Percentiles rank a stretch among this genome's conserved stretches.
phyloP scores from a whole-genome alignment of 139 green algal genomes.

The Pycnococcus provasolii region DNA sequence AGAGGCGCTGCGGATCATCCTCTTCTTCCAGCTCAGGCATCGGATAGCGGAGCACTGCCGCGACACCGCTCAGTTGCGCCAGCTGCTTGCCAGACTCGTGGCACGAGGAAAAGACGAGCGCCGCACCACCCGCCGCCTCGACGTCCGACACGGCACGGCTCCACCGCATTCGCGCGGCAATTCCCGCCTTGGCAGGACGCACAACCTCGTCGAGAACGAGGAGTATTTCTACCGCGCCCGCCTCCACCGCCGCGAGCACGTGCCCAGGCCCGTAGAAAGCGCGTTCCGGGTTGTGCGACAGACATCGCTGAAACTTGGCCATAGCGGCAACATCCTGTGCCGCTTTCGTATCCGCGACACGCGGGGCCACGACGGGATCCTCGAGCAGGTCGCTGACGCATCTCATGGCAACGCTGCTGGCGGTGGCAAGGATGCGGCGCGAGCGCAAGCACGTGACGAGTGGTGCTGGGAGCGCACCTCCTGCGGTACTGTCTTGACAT shows the following conservation, averaged over 20 bases:
- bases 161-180: constrained; percentile 18
- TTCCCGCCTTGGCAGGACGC: constrained; percentile 38
- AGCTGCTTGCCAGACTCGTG: constrained; percentile 72
- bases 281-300: constrained; percentile 48
- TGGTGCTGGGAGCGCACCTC: too few species aligned
- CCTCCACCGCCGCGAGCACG: constrained; percentile 53
- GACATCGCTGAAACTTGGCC: constrained; percentile 73
- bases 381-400: constrained; percentile 3
- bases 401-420: too few species aligned
- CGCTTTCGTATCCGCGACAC: constrained; percentile 74
- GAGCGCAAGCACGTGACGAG: too few species aligned
- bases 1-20: constrained; percentile 25
- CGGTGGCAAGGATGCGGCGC: too few species aligned
- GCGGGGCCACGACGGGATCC: neutral
- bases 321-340: constrained; percentile 53
- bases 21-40: constrained; percentile 78
- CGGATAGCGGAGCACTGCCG: constrained; percentile 80
- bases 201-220: constrained; percentile 77
- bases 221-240: constrained; percentile 66
- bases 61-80: constrained; percentile 70
- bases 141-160: constrained; percentile 59
- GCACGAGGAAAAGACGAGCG: constrained; percentile 71
- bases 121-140: constrained; percentile 54
- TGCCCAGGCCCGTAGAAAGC: constrained; percentile 89
- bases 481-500: too few species aligned